A percentile compares a stretch with the other conserved stretches of the same genome.
These are phyloP conservation scores for Suillus luteus DNA, from an alignment of 768 basidiomycete species.

Conservation along the genomic window DNA sequence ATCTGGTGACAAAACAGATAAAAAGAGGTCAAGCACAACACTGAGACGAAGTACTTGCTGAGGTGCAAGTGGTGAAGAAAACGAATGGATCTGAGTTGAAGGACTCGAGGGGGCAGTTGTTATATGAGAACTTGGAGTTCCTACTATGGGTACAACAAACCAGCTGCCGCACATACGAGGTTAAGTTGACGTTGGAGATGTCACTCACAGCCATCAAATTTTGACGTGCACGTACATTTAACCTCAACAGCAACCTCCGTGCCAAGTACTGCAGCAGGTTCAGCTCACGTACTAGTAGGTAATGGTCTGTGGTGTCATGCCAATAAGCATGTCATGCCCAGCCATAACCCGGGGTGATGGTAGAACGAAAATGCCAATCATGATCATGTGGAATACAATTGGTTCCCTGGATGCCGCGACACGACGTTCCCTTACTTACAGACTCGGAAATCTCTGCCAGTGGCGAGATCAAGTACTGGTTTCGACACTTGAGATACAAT, in stretches of 20 bases:
- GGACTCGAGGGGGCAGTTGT: not conserved
- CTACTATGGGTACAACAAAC: not conserved
- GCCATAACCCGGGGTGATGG: not conserved
- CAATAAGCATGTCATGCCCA: not conserved
- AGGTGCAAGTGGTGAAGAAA: not conserved
- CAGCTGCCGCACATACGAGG: not conserved
- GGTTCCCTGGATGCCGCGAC: not conserved
- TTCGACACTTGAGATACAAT: too few species aligned
- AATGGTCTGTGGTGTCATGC: not conserved
- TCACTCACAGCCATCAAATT: not conserved
- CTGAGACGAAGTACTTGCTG: not conserved
- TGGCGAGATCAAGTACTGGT: too few species aligned
- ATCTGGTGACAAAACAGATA: not conserved
- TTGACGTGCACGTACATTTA: not conserved
- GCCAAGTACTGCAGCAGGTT: not conserved
- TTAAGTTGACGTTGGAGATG: not conserved
- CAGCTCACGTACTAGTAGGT: not conserved
- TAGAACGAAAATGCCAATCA: not conserved
- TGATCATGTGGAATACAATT: not conserved
- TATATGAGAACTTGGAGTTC: not conserved
- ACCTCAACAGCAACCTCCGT: not conserved
- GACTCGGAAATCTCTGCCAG: too few species aligned
- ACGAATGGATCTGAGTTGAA: not conserved
- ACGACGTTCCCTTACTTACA: too few species aligned
- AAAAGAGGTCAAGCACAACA: too few species aligned